phyloP scores from a whole-genome alignment of 2,329 filamentous ascomycete genomes.

The Gnomoniopsis sp. region DNA sequence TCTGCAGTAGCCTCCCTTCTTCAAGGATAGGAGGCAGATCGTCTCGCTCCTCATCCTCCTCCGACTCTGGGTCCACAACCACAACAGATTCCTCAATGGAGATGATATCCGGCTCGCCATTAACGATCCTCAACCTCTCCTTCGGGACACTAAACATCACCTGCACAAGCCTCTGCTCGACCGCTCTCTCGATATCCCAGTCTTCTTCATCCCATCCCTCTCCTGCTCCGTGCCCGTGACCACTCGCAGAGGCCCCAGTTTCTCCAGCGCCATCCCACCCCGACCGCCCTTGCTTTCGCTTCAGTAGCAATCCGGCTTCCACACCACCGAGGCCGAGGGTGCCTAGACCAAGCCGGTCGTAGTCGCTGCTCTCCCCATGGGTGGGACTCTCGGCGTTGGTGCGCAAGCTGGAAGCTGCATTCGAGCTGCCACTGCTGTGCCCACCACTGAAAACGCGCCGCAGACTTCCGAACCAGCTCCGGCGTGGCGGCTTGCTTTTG shows the following conservation, averaged over 20 bases:
- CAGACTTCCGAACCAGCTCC: slow-evolving; percentile 68
- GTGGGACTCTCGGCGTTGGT: slow-evolving; percentile 23
- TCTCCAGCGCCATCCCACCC: slow-evolving; percentile 38
- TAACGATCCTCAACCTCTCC: slow-evolving; percentile 84
- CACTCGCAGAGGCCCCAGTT: slow-evolving; percentile 29
- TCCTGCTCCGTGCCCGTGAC: slow-evolving; percentile 29
- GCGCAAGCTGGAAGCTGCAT: slow-evolving; percentile 12
- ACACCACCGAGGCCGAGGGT: slow-evolving; percentile 34
- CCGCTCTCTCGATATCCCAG: slow-evolving; percentile 74
- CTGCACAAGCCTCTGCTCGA: slow-evolving; percentile 69
- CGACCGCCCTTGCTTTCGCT: slow-evolving; percentile 52
- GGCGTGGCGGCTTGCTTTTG: slow-evolving; percentile 50
- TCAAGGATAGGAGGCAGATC: neutral
- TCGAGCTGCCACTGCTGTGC: slow-evolving; percentile 27
- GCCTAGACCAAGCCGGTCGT: slow-evolving; percentile 38
- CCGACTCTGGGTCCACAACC: slow-evolving; percentile 38
- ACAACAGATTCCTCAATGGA: slow-evolving; percentile 32
- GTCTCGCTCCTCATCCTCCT: slow-evolving; percentile 4
- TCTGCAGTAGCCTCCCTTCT: neutral
- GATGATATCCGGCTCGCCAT: slow-evolving; percentile 57
- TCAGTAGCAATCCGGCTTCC: slow-evolving; percentile 39
- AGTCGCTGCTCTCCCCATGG: slow-evolving; percentile 37
- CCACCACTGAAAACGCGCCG: slow-evolving; percentile 57
- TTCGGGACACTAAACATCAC: slow-evolving; percentile 93
- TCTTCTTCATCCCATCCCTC: slow-evolving; percentile 59